Evolutionary conservation across 75 land plant genomes (phyloP).

Genomic region (Picea glauca): DNA sequence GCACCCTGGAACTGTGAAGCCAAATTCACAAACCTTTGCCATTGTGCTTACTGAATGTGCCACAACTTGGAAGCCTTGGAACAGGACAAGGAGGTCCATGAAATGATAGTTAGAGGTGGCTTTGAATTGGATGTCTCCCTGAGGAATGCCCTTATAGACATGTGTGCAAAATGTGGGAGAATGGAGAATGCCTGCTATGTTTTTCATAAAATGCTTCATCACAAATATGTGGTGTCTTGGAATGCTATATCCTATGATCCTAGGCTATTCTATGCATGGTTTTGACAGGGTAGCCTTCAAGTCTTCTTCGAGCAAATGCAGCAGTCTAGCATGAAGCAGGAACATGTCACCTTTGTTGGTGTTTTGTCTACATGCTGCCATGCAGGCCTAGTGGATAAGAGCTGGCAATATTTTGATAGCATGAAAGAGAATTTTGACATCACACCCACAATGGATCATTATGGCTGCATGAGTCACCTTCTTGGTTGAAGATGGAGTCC

Average conservation of each 20-base stretch:
- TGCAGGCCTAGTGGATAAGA: not conserved
- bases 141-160: conserved; percentile 24
- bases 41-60: conserved; percentile 27
- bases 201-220: conserved; percentile 13
- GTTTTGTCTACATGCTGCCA: not conserved
- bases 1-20: not conserved
- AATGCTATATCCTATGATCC: not conserved
- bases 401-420: not conserved
- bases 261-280: not conserved
- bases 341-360: not conserved
- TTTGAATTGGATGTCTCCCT: conserved; percentile 7
- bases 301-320: not conserved
- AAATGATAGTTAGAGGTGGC: not conserved
- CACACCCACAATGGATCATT: not conserved
- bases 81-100: conserved; percentile 22
- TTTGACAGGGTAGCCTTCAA: not conserved
- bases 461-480: not conserved
- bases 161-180: conserved; percentile 33
- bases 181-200: conserved; percentile 28
- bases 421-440: not conserved
- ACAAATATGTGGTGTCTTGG: not conserved
- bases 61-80: conserved; percentile 26
- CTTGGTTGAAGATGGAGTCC: not conserved
- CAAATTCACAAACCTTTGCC: conserved; percentile 26
- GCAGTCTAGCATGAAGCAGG: not conserved